Evolutionary conservation across 257 asterid species (phyloP).

Genomic region (Fraxinus cuspidata): DNA sequence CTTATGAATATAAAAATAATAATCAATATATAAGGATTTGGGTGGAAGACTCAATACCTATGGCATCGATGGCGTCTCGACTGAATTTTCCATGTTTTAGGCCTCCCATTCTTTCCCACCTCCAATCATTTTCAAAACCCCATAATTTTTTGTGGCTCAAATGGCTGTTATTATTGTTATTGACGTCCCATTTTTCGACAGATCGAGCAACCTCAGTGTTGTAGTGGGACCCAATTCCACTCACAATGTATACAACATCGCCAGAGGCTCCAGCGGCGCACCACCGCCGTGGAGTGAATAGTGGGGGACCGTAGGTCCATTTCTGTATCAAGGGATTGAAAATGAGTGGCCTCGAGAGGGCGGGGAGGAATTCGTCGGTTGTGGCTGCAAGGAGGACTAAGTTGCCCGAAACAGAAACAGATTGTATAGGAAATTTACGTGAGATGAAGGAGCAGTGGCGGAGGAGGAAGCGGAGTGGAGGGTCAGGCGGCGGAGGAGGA

Average conservation of each 20-base stretch:
- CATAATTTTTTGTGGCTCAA: not conserved
- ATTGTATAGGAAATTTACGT: conserved; percentile 69
- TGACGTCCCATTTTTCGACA: conserved; percentile 64
- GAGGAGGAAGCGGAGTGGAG: conserved; percentile 46
- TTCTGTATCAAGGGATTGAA: conserved; percentile 40
- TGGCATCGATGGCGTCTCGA: conserved; percentile 78
- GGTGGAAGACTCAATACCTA: not conserved
- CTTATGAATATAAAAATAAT: too few relatives aligned
- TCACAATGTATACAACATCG: conserved; percentile 58
- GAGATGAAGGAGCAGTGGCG: conserved; percentile 84
- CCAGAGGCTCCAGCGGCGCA: conserved; percentile 62
- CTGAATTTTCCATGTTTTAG: conserved; percentile 69
- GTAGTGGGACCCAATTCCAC: conserved; percentile 80
- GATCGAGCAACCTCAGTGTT: conserved; percentile 57
- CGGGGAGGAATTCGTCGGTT: conserved; percentile 62
- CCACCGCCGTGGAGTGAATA: conserved; percentile 73
- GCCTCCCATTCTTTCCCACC: conserved; percentile 59
- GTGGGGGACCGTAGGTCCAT: conserved; percentile 63
- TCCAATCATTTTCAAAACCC: conserved; percentile 31
- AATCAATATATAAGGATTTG: not conserved
- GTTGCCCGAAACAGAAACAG: conserved; percentile 53
- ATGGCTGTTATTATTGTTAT: not conserved
- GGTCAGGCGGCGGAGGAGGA: conserved; percentile 57
- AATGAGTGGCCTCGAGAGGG: conserved; percentile 59
- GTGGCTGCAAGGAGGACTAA: conserved; percentile 75